These are phyloP conservation scores for Zymoseptoria brevis DNA, from an alignment of 2,329 filamentous ascomycete genomes.

Conservation along the genomic window DNA sequence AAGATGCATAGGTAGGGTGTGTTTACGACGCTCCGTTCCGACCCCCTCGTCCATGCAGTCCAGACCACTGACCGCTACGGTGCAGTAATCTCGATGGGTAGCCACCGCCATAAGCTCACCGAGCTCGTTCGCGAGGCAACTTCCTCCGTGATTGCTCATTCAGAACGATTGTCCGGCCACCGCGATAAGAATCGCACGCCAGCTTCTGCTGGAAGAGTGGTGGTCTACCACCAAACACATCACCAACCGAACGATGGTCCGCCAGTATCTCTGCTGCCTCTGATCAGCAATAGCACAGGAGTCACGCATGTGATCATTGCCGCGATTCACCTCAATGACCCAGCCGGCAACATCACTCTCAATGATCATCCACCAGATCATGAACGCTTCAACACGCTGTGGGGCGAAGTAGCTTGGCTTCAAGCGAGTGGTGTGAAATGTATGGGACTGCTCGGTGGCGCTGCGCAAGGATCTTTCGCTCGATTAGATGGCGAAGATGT, in stretches of 20 bases:
- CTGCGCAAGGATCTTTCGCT: slow-evolving; percentile 60
- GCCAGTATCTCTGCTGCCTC: slow-evolving; percentile 54
- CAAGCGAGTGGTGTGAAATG: slow-evolving; percentile 70
- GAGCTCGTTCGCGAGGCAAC: not conserved
- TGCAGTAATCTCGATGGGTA: not conserved
- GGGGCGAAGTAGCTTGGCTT: slow-evolving; percentile 66
- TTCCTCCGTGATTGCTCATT: not conserved
- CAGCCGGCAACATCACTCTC: slow-evolving; percentile 60
- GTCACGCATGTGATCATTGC: slow-evolving; percentile 79
- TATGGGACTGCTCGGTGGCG: slow-evolving; percentile 80
- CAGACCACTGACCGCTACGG: not conserved
- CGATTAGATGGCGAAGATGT: slow-evolving; percentile 52
- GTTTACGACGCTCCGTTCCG: not conserved
- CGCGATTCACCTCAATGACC: slow-evolving; percentile 72
- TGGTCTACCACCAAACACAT: slow-evolving; percentile 60
- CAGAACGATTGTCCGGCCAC: not conserved
- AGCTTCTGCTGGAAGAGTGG: slow-evolving; percentile 28
- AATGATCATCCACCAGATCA: slow-evolving; percentile 67
- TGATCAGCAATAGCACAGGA: slow-evolving; percentile 51
- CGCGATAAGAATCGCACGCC: not conserved
- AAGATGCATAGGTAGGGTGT: not conserved
- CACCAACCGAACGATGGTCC: slow-evolving; percentile 44
- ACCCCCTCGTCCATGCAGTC: not conserved
- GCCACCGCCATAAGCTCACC: not conserved
- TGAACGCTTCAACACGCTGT: slow-evolving; percentile 61